These are phyloP conservation scores for Silene conica DNA, from an alignment of 148 eudicot genomes.

Conservation along the genomic window DNA sequence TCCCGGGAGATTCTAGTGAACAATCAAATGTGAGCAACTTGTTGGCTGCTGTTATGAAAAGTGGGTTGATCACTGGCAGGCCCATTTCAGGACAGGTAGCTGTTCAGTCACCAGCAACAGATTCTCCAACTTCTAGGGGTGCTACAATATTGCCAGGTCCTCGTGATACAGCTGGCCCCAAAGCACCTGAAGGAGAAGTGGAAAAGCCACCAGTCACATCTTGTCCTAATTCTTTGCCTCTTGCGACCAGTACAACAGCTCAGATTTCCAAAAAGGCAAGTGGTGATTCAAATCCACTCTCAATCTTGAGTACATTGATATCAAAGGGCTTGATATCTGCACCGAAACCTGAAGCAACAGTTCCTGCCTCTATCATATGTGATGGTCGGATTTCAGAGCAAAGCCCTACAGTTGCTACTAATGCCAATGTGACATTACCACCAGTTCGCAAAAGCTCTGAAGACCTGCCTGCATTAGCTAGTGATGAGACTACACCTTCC, in stretches of 20 bases:
- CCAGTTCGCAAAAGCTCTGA: constrained; percentile 26
- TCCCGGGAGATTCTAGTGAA: constrained; percentile 32
- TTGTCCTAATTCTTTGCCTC: constrained; percentile 30
- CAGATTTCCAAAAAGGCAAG: constrained; percentile 31
- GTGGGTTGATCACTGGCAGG: constrained; percentile 38
- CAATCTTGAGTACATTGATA: constrained; percentile 72
- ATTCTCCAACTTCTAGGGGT: constrained; percentile 25
- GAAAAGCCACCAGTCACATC: constrained; percentile 39
- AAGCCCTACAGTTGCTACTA: constrained; percentile 26
- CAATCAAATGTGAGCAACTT: constrained; percentile 46
- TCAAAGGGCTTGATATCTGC: constrained; percentile 80
- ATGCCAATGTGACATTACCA: constrained; percentile 24
- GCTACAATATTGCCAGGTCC: constrained; percentile 21
- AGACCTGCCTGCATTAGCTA: constrained; percentile 20
- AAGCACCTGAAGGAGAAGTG: constrained; percentile 32
- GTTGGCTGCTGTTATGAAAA: constrained; percentile 59
- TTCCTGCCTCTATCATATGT: constrained; percentile 23
- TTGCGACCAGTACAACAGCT: constrained; percentile 24
- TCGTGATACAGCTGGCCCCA: constrained; percentile 16
- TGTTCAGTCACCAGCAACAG: constrained; percentile 34
- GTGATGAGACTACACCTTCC: constrained; percentile 31
- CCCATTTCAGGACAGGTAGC: constrained; percentile 26
- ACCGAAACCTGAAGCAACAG: constrained; percentile 45
- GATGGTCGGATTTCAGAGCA: constrained; percentile 20
- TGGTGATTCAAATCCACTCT: constrained; percentile 47